Percentiles rank a stretch among this genome's conserved stretches.
phyloP scores from a whole-genome alignment of 805 yeast species.

The Nakazawaea populi region DNA sequence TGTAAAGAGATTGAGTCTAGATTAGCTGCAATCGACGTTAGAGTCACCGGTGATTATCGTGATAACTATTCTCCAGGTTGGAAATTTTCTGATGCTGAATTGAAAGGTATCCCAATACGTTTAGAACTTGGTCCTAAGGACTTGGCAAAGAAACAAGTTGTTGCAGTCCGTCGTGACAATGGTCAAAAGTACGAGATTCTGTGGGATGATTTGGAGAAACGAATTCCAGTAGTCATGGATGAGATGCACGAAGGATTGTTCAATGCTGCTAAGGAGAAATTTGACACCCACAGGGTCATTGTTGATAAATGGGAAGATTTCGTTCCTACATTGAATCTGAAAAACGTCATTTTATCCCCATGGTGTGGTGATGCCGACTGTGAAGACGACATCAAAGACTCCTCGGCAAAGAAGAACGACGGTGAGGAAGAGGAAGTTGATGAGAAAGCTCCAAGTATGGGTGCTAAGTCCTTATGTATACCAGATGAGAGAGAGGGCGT shows the following conservation, averaged over 20 bases:
- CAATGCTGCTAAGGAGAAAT: conserved; percentile 72
- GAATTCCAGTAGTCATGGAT: conserved; percentile 73
- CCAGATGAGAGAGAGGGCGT: conserved; percentile 51
- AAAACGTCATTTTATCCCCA: conserved; percentile 88
- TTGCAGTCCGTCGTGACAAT: conserved; percentile 91
- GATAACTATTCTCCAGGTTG: conserved; percentile 97
- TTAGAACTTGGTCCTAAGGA: conserved; percentile 97
- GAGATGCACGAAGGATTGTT: conserved; percentile 73
- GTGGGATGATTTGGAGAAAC: conserved; percentile 56
- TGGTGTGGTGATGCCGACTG: conserved; percentile 96
- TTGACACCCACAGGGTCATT: conserved; percentile 75
- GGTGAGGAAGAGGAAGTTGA: conserved; percentile 86
- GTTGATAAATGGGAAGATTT: conserved; percentile 89
- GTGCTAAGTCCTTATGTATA: conserved; percentile 97
- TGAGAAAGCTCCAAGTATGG: conserved; percentile 98
- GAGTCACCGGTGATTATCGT: conserved; percentile 83
- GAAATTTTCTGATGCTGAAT: conserved; percentile 97
- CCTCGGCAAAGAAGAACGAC: conserved; percentile 72
- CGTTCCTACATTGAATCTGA: conserved; percentile 85
- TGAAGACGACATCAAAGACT: conserved; percentile 95
- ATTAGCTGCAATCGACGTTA: conserved; percentile 56
- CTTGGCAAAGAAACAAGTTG: conserved; percentile 67
- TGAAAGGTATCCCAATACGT: conserved; percentile 92
- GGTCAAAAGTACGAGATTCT: conserved; percentile 67
- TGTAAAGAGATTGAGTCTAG: conserved; percentile 63